Percentiles rank a stretch among this genome's conserved stretches.
Evolutionary conservation across 1,284 basidiomycete genomes (phyloP).

Genomic region (Sanguinoderma infundibulare): DNA sequence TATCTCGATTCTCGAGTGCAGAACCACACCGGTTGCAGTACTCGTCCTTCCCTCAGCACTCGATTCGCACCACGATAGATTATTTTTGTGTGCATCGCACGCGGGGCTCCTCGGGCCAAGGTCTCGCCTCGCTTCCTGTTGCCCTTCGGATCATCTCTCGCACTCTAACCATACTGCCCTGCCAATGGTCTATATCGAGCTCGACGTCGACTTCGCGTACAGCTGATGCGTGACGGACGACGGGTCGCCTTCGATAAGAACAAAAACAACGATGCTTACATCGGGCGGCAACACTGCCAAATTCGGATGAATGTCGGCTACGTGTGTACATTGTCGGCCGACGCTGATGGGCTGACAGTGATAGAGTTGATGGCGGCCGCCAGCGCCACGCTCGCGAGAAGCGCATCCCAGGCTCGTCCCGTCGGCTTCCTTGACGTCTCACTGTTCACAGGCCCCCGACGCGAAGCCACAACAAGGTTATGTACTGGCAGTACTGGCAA

Average conservation of each 20-base stretch:
- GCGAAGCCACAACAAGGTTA: too few species aligned
- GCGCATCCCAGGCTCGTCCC: too few species aligned
- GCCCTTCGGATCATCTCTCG: background rate
- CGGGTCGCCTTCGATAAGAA: too few species aligned
- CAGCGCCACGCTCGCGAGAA: too few species aligned
- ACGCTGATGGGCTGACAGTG: too few species aligned
- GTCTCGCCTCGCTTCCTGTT: background rate
- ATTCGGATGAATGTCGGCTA: background rate
- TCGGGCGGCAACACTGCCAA: slow-evolving; percentile 1
- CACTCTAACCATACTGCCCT: too few species aligned
- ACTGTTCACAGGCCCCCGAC: too few species aligned
- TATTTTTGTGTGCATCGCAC: background rate
- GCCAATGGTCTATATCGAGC: background rate
- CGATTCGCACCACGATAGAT: background rate
- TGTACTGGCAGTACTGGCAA: too few species aligned
- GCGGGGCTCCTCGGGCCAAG: background rate
- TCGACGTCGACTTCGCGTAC: background rate
- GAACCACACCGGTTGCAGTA: background rate
- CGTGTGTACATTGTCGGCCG: too few species aligned
- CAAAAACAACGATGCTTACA: background rate
- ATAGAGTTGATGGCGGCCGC: too few species aligned
- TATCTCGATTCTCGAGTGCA: background rate
- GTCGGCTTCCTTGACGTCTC: too few species aligned
- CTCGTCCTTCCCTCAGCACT: background rate
- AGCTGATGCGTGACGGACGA: background rate